Evolutionary conservation across 108 stramenopile genomes (phyloP).

Genomic region (Cyclotella sp.): DNA sequence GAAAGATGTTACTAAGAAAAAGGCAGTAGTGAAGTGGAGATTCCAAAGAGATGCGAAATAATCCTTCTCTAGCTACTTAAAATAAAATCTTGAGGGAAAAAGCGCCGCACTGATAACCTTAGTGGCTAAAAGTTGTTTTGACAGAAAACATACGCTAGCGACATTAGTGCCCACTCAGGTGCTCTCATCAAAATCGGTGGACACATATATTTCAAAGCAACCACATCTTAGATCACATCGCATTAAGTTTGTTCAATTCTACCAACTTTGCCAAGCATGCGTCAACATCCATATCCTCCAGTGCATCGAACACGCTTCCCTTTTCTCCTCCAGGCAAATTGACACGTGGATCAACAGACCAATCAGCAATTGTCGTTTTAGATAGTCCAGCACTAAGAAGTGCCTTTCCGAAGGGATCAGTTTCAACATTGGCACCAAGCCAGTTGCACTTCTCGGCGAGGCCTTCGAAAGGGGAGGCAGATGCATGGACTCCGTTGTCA

Average conservation of each 20-base stretch:
- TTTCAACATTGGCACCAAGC: conserved; percentile 67
- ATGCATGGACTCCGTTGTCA: conserved; percentile 95
- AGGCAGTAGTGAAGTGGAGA: conserved; percentile 66
- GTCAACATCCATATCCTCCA: conserved; percentile 88
- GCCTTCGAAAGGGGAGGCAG: conserved; percentile 93
- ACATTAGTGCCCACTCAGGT: not conserved
- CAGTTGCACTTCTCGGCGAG: conserved; percentile 90
- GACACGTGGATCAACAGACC: conserved; percentile 87
- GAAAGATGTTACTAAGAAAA: conserved; percentile 31
- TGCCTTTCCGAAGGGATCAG: conserved; percentile 81
- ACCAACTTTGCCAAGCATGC: conserved; percentile 79
- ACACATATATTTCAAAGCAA: not conserved
- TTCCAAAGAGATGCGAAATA: conserved; percentile 43
- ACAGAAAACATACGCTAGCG: not conserved
- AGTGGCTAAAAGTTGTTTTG: no score
- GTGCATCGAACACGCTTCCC: conserved; percentile 86
- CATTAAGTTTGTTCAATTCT: conserved; percentile 57
- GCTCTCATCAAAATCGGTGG: not conserved
- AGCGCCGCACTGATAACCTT: not conserved
- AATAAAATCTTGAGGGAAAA: no score
- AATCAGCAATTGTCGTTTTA: conserved; percentile 69
- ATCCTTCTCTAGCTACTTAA: not conserved
- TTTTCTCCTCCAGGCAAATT: conserved; percentile 64
- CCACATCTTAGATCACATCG: conserved; percentile 26
- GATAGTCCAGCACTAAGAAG: conserved; percentile 74